Evolutionary conservation across 768 basidiomycete species (phyloP).

Genomic region (Plicaturopsis crispa): DNA sequence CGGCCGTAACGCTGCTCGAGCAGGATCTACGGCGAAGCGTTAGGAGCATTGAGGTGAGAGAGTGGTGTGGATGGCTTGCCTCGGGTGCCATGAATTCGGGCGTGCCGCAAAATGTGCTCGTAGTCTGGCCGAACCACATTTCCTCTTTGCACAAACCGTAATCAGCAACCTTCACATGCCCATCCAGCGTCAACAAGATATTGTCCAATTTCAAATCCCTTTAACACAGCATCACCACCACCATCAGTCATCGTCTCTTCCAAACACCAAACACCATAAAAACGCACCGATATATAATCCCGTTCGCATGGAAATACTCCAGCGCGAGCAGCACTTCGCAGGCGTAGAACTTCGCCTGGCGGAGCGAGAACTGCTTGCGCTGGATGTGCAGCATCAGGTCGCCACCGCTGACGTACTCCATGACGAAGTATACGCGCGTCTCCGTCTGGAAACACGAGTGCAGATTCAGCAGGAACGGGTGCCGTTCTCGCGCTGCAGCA

Average conservation of each 20-base stretch:
- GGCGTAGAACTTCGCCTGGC: constrained; percentile 98
- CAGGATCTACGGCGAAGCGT: constrained; percentile 60
- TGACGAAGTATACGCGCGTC: constrained; percentile 98
- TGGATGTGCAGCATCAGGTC: constrained; percentile 99
- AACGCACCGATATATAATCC: constrained; percentile 94
- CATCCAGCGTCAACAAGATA: constrained; percentile 92
- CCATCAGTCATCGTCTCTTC: background rate
- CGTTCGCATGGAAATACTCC: constrained; percentile 97
- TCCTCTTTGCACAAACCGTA: constrained; percentile 99
- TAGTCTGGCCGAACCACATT: constrained; percentile 95
- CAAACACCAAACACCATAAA: no score
- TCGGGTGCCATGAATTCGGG: constrained; percentile 99
- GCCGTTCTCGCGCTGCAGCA: constrained; percentile 92
- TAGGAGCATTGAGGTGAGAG: constrained; percentile 4
- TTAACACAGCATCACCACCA: constrained; percentile 2
- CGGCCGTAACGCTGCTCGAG: constrained; percentile 99
- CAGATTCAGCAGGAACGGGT: constrained; percentile 93
- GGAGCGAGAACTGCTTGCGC: constrained; percentile 95
- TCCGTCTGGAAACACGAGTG: constrained; percentile 99
- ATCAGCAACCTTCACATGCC: constrained; percentile 98
- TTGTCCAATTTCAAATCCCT: constrained; percentile 98
- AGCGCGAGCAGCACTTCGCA: constrained; percentile 92
- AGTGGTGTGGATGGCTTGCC: constrained; percentile 35
- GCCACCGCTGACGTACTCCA: constrained; percentile 99
- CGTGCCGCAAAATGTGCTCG: constrained; percentile 98